phyloP scores from a whole-genome alignment of 768 basidiomycete species.

The Daedaleopsis nitida region DNA sequence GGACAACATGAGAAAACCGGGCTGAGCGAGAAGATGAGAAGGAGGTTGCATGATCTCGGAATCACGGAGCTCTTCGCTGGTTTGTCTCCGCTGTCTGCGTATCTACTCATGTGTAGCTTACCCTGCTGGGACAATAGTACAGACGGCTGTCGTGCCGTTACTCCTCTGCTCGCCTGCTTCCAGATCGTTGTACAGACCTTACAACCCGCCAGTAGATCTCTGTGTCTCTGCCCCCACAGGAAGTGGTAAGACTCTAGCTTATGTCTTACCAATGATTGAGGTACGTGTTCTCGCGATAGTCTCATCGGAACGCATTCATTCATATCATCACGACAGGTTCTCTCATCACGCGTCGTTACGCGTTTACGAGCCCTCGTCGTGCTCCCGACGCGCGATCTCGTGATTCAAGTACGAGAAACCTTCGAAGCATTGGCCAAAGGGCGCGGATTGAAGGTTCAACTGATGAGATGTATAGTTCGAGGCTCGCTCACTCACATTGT shows the following conservation, averaged over 20 bases:
- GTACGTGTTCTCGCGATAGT: conserved; percentile 37
- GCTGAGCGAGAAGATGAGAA: conserved; percentile 60
- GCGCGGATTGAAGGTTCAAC: conserved; percentile 77
- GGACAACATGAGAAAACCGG: conserved; percentile 47
- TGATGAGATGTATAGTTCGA: not conserved
- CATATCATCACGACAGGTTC: conserved; percentile 39
- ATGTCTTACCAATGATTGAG: conserved; percentile 91
- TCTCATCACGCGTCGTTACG: conserved; percentile 76
- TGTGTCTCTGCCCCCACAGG: conserved; percentile 98
- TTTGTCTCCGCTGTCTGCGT: conserved; percentile 35
- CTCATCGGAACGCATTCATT: not conserved
- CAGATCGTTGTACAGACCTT: conserved; percentile 63
- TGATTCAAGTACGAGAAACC: conserved; percentile 89
- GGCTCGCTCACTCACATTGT: not conserved
- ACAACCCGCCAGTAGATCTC: conserved; percentile 70
- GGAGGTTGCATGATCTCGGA: conserved; percentile 70
- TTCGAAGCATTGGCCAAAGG: conserved; percentile 86
- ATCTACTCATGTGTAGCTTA: not conserved
- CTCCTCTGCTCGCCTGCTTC: conserved; percentile 52
- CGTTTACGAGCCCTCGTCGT: conserved; percentile 87
- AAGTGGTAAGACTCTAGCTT: conserved; percentile 97
- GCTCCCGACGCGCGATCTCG: conserved; percentile 92
- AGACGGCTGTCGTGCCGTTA: conserved; percentile 85
- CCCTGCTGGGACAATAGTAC: conserved; percentile 54
- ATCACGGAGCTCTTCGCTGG: conserved; percentile 90